Base-by-base conservation (phyloP, 108 stramenopile species). In the Schizochytrium sp. region DNA sequence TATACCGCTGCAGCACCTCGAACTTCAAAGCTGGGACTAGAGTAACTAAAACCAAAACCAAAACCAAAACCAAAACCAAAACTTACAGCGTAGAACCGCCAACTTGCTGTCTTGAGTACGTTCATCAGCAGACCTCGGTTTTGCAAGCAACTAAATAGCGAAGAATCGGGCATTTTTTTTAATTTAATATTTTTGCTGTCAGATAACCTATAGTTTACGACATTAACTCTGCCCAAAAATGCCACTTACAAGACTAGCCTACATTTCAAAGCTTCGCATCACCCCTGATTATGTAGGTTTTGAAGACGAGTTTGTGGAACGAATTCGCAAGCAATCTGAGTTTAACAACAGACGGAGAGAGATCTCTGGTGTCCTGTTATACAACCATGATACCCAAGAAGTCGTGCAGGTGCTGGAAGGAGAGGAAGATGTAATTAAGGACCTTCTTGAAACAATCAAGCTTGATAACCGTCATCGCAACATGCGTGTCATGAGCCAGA, bases 401-500 rank as follows among this genome's bases (percentile, higher is more conserved):
- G 42, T 69, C 19, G 44, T 69, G 40, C 64, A 69, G 64, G 64
- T 69, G 3, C 28, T 69, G 7, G 64, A 69, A 69, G 64, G 64
- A 38, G 12, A 15, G 8, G 64, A 69, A 8, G 64, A 69, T 38
- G 64, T 69, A 0, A 38, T 69, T 15, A 44, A 69, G 42, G 64
- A 69, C 0, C 28, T 69, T 38, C 40, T 69, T 38, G 64, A 69
- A 44, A 69, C 44, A 38, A 69, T 69, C 28, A 38, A 44, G 42
- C 40, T 44, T 38, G 64, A 69, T 44, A 7, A 8, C 10, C 64
- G 64, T 44, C 64, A 69, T 15, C 64, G 64, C 1, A 44, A 44
- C 64, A 69, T 69, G 42, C 7, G 15, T 7, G 44, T 69, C 15
- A 7, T 69, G 64, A 44, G 40, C 19, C 64, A 44, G 42, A 69